Conservation (phyloP, 768 basidiomycete species). For the Phaeotremella skinneri region DNA sequence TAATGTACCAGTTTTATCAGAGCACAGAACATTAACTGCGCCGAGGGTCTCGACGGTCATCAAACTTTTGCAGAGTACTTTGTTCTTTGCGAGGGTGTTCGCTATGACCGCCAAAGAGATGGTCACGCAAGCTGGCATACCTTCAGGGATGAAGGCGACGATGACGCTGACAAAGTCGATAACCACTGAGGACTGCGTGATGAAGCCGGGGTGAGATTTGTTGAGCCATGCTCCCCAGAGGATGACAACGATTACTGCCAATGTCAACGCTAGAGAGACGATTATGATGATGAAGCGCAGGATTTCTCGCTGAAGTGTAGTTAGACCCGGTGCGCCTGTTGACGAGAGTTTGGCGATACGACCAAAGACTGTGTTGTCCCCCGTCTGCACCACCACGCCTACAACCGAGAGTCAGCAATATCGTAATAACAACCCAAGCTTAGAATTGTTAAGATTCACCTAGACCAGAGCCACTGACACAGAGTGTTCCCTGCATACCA, state of each 20-base stretch:
- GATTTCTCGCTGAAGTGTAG: conserved; percentile 61
- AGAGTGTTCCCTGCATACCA: conserved; percentile 56
- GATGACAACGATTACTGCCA: conserved; percentile 59
- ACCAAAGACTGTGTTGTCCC: conserved; percentile 52
- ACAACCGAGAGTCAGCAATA: neutral
- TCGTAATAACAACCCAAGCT: no score
- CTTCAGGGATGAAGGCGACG: conserved; percentile 59
- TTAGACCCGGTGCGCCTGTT: conserved; percentile 53
- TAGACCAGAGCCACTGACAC: conserved; percentile 41
- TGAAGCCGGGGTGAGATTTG: conserved; percentile 51
- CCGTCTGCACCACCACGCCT: conserved; percentile 46
- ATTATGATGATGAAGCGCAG: conserved; percentile 61
- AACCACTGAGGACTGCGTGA: conserved; percentile 58
- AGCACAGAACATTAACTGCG: conserved; percentile 61
- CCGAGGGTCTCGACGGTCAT: conserved; percentile 69
- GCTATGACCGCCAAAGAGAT: conserved; percentile 51
- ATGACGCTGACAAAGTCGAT: conserved; percentile 61
- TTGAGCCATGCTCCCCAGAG: conserved; percentile 55
- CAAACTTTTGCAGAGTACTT: conserved; percentile 61
- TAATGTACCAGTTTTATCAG: conserved; percentile 59
- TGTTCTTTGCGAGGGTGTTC: conserved; percentile 58
- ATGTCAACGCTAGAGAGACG: conserved; percentile 54
- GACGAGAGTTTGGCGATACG: conserved; percentile 61
- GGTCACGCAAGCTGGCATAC: conserved; percentile 44
- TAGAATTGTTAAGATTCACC: conserved; percentile 20